These are phyloP conservation scores for Hirschfeldia incana DNA, from an alignment of 345 rosid genomes.

Conservation along the genomic window DNA sequence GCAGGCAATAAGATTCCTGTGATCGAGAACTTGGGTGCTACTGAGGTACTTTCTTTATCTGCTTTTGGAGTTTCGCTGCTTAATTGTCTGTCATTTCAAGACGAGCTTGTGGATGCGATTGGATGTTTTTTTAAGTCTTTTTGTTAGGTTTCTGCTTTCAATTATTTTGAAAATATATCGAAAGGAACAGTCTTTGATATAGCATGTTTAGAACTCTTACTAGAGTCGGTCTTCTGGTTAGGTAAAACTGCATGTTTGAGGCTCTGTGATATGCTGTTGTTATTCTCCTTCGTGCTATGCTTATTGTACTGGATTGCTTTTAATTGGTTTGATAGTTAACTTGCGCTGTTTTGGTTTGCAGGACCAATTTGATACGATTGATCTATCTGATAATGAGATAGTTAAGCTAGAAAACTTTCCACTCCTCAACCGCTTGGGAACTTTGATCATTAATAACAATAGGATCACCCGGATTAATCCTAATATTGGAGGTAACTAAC, in stretches of 20 bases:
- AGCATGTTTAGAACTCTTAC: neutral
- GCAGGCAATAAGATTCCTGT: conserved; percentile 95
- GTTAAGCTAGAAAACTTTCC: conserved; percentile 98
- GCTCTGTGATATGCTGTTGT: neutral
- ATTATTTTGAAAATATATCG: neutral
- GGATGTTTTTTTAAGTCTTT: neutral
- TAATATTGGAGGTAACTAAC: conserved; percentile 77
- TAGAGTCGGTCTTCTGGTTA: neutral
- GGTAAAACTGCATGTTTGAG: neutral
- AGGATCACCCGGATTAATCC: conserved; percentile 92
- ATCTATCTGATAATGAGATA: conserved; percentile 97
- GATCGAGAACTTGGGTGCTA: conserved; percentile 96
- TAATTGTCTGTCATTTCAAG: neutral
- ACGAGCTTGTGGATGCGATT: neutral
- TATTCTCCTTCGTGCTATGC: neutral
- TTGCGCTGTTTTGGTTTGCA: conserved; percentile 38
- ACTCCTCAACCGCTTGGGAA: conserved; percentile 82
- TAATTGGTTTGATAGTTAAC: neutral
- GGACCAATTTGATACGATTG: conserved; percentile 99
- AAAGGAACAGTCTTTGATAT: neutral
- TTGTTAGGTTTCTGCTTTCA: neutral
- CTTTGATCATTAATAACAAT: conserved; percentile 85
- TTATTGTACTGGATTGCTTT: neutral
- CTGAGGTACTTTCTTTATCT: conserved; percentile 63
- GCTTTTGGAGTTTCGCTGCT: neutral